Evolutionary conservation across 2,329 filamentous ascomycete genomes (phyloP), one percentile per base, ranked within the genome.

Genomic region (Aureobasidium pullulans): DNA sequence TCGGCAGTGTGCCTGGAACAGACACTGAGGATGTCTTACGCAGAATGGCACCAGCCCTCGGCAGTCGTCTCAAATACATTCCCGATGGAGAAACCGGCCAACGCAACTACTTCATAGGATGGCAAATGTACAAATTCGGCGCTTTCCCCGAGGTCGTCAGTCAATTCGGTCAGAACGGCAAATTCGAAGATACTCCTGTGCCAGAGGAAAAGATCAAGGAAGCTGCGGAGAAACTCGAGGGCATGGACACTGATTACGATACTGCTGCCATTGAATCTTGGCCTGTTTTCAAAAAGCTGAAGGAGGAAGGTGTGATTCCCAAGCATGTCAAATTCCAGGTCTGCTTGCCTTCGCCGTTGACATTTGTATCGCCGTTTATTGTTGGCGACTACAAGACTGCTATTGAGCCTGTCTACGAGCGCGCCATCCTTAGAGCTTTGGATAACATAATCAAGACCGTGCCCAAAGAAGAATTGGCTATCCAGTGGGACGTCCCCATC

Each of bases 51-150:
- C 60, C 64, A 6, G 62, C 62, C 4, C 66, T 76, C 2, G 68
- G 71, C 3, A 60, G 63, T 23, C 73, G 71, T 11, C 64, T 77
- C 29, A 66, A 64, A 29, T 69, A 70, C 36, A 69, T 77, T 3
- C 74, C 75, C 3, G 76, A 77, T 62, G 75, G 75, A 48, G 75
- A 78, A 62, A 72, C 73, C 6, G 72, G 67, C 13, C 46, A 68
- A 42, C 68, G 75, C 31, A 49, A 67, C 8, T 66, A 64, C 32
- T 76, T 71, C 57, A 68, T 72, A 13, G 53, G 57, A 37, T 76
- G 68, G 63, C 75, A 75, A 62, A 59, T 63, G 29, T 52, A 61
- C 13, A 61, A 70, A 28, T 74, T 76, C 63, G 47, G 59, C n/a
- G 36, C 34, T 6, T 36, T 9, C 3, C 37, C 47, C 7, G 47